These are phyloP conservation scores for Trichoderma sp. DNA, from an alignment of 2,329 filamentous ascomycete species.

Conservation along the genomic window DNA sequence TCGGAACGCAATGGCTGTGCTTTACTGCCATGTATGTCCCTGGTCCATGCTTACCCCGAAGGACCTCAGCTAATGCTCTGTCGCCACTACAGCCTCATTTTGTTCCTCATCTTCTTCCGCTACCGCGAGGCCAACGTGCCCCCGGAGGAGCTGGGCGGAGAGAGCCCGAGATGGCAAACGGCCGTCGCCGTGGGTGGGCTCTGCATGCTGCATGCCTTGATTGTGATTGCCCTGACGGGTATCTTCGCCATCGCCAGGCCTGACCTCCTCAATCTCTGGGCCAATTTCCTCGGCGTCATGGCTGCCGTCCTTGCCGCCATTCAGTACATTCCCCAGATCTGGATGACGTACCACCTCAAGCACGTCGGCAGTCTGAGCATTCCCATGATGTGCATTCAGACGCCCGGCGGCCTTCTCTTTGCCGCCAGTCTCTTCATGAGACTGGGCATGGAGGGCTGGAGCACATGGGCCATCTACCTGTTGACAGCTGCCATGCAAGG, in stretches of 20 bases:
- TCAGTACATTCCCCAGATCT: slow-evolving; percentile 95
- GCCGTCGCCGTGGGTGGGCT: slow-evolving; percentile 73
- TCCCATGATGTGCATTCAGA: slow-evolving; percentile 98
- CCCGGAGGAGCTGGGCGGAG: slow-evolving; percentile 52
- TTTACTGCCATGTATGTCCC: slow-evolving; percentile 85
- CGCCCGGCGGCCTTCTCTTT: slow-evolving; percentile 88
- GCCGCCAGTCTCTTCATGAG: slow-evolving; percentile 79
- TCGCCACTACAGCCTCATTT: slow-evolving; percentile 64
- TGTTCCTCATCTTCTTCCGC: slow-evolving; percentile 95
- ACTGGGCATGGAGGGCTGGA: slow-evolving; percentile 84
- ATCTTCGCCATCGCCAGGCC: slow-evolving; percentile 67
- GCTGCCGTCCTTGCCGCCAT: slow-evolving; percentile 77
- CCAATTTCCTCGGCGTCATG: slow-evolving; percentile 80
- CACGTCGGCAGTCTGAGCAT: slow-evolving; percentile 91
- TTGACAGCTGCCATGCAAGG: slow-evolving; percentile 87
- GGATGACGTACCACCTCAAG: slow-evolving; percentile 82
- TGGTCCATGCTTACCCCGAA: background rate
- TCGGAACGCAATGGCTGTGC: slow-evolving; percentile 88
- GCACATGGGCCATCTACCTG: slow-evolving; percentile 90
- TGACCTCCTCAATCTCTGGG: slow-evolving; percentile 71
- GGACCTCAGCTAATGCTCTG: slow-evolving; percentile 31
- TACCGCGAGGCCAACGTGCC: slow-evolving; percentile 57
- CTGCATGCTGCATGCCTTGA: slow-evolving; percentile 75
- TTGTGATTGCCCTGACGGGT: slow-evolving; percentile 68
- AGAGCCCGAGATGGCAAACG: slow-evolving; percentile 71